Percentiles rank a stretch among this genome's conserved stretches.
These are phyloP conservation scores for Trifolium dubium DNA, from an alignment of 306 rosid genomes.

Conservation along the genomic window DNA sequence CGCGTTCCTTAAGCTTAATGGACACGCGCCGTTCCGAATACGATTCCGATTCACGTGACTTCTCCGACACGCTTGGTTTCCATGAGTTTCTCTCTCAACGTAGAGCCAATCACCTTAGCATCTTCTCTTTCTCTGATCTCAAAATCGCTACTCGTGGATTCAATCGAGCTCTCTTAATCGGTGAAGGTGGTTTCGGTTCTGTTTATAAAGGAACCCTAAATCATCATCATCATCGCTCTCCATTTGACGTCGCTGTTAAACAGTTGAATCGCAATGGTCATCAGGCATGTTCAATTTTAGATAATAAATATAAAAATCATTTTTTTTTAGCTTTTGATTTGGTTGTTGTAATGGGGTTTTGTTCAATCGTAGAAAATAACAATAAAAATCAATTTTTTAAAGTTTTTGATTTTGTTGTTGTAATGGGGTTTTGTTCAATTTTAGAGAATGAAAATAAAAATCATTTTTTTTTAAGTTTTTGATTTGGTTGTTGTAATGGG, in stretches of 20 bases:
- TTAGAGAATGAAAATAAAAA: no score
- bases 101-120: conserved; percentile 72
- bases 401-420: no score
- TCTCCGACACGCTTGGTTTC: conserved; percentile 64
- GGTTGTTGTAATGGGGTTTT: conserved; percentile 8
- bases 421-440: no score
- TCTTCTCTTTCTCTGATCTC: conserved; percentile 75
- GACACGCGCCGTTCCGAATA: conserved; percentile 73
- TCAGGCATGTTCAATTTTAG: conserved; percentile 64
- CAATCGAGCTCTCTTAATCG: conserved; percentile 70
- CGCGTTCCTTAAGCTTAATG: conserved; percentile 80
- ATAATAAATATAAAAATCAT: no score
- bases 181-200: conserved; percentile 96
- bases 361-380: no score
- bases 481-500: background rate
- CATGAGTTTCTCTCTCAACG: conserved; percentile 64
- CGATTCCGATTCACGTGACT: conserved; percentile 61
- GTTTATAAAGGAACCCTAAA: conserved; percentile 64
- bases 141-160: conserved; percentile 82
- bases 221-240: background rate
- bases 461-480: background rate
- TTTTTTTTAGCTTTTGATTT: background rate
- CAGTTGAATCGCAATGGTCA: conserved; percentile 90
- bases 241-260: conserved; percentile 80
- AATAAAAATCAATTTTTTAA: no score